These are phyloP conservation scores for Clohesyomyces aquaticus DNA, from an alignment of 495 filamentous ascomycete species.

Conservation along the genomic window DNA sequence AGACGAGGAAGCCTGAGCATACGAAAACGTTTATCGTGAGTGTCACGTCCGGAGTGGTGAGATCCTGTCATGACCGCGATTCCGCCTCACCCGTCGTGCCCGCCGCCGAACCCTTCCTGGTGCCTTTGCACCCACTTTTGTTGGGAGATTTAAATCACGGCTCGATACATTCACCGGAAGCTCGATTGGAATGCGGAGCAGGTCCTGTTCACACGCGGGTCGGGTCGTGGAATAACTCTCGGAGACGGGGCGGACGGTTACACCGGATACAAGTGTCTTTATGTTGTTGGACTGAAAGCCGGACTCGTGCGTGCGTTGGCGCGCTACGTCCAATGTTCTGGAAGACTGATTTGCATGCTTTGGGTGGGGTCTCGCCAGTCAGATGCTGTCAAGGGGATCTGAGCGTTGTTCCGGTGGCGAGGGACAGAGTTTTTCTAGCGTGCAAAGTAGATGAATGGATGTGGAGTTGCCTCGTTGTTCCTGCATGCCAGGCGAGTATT, in stretches of 20 bases:
- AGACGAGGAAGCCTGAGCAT: background rate
- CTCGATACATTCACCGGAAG: slow-evolving; percentile 10
- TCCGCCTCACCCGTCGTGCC: background rate
- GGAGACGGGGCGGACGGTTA: slow-evolving; percentile 10
- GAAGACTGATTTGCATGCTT: slow-evolving; percentile 12
- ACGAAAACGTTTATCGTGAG: slow-evolving; percentile 15
- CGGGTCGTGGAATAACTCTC: slow-evolving; percentile 5
- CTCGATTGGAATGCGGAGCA: slow-evolving; percentile 1
- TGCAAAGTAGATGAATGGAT: slow-evolving; percentile 19
- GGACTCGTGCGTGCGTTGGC: slow-evolving; percentile 7
- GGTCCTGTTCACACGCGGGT: slow-evolving; percentile 8
- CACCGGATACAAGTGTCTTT: slow-evolving; percentile 36
- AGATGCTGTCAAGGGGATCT: background rate
- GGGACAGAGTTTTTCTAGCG: slow-evolving; percentile 29
- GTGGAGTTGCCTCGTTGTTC: slow-evolving; percentile 35
- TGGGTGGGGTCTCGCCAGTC: slow-evolving; percentile 5
- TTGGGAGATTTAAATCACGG: background rate
- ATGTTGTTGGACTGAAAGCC: slow-evolving; percentile 33
- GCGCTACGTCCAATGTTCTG: slow-evolving; percentile 12
- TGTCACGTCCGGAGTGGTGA: slow-evolving; percentile 1
- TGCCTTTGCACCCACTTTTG: background rate
- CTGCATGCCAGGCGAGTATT: slow-evolving; percentile 30
- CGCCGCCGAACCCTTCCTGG: background rate
- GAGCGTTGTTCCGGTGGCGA: slow-evolving; percentile 1
- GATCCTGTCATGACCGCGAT: background rate